Evolutionary conservation across 305 asterid species (phyloP).

Genomic region (Fraxinus xanthoxyloides): DNA sequence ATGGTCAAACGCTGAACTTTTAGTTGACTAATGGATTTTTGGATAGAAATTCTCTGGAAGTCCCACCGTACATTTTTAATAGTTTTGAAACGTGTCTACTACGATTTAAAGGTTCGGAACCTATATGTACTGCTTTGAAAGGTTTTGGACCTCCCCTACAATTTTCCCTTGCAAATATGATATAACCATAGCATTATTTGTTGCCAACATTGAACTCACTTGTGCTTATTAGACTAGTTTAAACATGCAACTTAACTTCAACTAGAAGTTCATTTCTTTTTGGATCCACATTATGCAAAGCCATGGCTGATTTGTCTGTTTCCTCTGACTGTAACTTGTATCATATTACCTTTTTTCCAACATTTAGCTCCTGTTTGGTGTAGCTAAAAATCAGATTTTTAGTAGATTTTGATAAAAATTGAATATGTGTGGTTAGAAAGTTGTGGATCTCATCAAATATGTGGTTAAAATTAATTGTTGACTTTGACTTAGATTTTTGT

Average conservation of each 20-base stretch:
- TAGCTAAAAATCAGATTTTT: background rate
- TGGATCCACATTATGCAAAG: background rate
- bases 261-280: background rate
- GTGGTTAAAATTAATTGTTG: background rate
- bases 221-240: background rate
- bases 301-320: background rate
- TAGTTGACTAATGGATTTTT: background rate
- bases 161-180: background rate
- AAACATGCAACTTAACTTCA: background rate
- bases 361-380: background rate
- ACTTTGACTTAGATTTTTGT: background rate
- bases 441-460: background rate
- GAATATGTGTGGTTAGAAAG: background rate
- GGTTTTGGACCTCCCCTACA: background rate
- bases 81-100: background rate
- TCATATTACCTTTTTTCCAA: background rate
- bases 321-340: background rate
- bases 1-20: background rate
- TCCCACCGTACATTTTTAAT: background rate
- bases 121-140: background rate
- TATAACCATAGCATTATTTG: background rate
- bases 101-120: background rate
- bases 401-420: no score
- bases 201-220: background rate
- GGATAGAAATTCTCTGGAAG: background rate